A percentile compares a stretch with the other conserved stretches of the same genome.
These are phyloP conservation scores for Trypanosoma theileri DNA, from an alignment of 208 protist genomes.

Conservation along the genomic window DNA sequence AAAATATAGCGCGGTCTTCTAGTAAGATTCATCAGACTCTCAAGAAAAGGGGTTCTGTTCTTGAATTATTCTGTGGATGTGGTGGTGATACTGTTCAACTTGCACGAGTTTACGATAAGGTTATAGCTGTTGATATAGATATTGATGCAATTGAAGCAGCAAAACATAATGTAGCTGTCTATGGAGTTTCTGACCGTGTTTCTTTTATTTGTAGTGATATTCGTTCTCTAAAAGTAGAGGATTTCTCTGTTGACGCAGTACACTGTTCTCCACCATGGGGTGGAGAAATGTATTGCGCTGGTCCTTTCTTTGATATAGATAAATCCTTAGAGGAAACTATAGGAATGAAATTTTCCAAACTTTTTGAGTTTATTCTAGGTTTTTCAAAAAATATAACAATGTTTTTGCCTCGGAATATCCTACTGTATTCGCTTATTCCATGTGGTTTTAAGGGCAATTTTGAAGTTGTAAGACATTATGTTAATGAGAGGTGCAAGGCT, in stretches of 20 bases:
- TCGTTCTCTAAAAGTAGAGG: constrained; percentile 10
- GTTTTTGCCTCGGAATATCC: constrained; percentile 31
- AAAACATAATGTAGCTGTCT: constrained; percentile 27
- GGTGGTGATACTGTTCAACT: constrained; percentile 33
- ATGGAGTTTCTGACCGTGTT: constrained; percentile 24
- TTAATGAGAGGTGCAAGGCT: constrained; percentile 33
- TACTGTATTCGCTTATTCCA: constrained; percentile 27
- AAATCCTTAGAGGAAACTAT: constrained; percentile 13
- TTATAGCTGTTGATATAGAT: constrained; percentile 32
- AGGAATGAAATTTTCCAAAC: constrained; percentile 10
- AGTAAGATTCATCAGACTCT: constrained; percentile 14
- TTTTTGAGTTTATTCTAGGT: constrained; percentile 23
- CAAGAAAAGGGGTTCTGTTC: constrained; percentile 16
- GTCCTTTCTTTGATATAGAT: constrained; percentile 20
- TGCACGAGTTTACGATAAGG: constrained; percentile 28
- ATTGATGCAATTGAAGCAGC: constrained; percentile 26
- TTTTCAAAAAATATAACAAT: constrained; percentile 34
- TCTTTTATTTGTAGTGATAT: constrained; percentile 25
- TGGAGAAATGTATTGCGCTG: constrained; percentile 22
- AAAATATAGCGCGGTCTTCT: constrained; percentile 10
- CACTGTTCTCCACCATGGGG: constrained; percentile 27
- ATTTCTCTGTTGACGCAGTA: constrained; percentile 22
- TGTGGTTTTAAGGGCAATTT: constrained; percentile 21
- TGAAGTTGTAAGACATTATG: constrained; percentile 25
- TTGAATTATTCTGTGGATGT: constrained; percentile 38